Percentiles rank a stretch among this genome's conserved stretches.
Evolutionary conservation across 2,329 filamentous ascomycete species (phyloP).

Genomic region (Didymosphaeria variabile): DNA sequence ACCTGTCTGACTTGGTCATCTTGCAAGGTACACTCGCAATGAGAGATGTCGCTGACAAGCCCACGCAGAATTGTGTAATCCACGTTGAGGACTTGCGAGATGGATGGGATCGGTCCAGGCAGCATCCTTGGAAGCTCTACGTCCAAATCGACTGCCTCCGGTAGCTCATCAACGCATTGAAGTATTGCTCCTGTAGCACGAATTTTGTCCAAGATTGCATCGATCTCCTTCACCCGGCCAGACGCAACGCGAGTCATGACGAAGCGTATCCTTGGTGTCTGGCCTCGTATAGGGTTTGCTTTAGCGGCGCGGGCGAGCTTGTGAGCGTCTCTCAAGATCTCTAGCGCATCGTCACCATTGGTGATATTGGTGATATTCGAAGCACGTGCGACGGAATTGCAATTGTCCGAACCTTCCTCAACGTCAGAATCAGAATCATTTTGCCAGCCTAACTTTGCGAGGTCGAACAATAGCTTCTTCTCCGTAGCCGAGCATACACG

Average conservation of each 20-base stretch:
- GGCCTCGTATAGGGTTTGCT: slow-evolving; percentile 67
- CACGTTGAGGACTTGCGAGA: slow-evolving; percentile 63
- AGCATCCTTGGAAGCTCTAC: slow-evolving; percentile 44
- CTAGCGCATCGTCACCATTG: slow-evolving; percentile 62
- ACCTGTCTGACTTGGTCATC: slow-evolving; percentile 56
- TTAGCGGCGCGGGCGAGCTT: slow-evolving; percentile 66
- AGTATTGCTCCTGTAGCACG: slow-evolving; percentile 57
- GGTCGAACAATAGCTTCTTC: slow-evolving; percentile 71
- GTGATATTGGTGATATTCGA: slow-evolving; percentile 60
- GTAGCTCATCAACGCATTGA: slow-evolving; percentile 38
- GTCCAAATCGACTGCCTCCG: slow-evolving; percentile 30
- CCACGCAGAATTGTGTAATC: slow-evolving; percentile 77
- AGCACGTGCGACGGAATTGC: slow-evolving; percentile 21
- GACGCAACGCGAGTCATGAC: slow-evolving; percentile 67
- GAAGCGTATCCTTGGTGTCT: slow-evolving; percentile 66
- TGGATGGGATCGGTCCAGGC: slow-evolving; percentile 47
- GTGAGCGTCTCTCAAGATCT: slow-evolving; percentile 68
- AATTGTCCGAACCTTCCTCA: slow-evolving; percentile 35
- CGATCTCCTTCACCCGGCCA: slow-evolving; percentile 62
- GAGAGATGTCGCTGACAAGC: slow-evolving; percentile 76
- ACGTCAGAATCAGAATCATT: slow-evolving; percentile 57
- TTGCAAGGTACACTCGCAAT: slow-evolving; percentile 59
- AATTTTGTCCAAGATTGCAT: slow-evolving; percentile 65
- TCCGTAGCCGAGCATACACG: slow-evolving; percentile 73
- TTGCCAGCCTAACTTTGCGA: slow-evolving; percentile 70